Evolutionary conservation across 768 basidiomycete genomes (phyloP), one percentile per base, ranked within the genome.

Genomic region (Amanita brunnescens): DNA sequence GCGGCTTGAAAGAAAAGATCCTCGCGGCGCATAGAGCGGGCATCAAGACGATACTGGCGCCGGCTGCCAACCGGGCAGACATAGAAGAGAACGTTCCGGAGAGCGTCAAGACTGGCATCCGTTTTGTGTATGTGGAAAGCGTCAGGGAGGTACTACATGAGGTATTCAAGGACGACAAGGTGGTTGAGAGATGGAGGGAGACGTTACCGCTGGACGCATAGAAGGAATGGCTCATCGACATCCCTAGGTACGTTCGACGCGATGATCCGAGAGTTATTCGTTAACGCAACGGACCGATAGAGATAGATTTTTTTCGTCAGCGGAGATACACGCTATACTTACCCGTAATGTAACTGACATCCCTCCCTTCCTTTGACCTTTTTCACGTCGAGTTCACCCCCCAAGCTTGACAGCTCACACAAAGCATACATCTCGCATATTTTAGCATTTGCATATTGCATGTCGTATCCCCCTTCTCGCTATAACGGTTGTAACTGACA

Each of bases 31-130:
- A 99, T 63, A 83, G 96, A 14, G 92, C 96, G 1, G 93, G 92
- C 2, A 96, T 98, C 73, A 93, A 87, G 70, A 94, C 86, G 0
- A 87, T 92, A 58, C 66, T 94, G 6, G 87, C 87, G 0, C 91
- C 92, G 0, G 83, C 78, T 23, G 94, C 88, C 2, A 95, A 95
- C 65, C 82, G 85, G 21, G 84, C 90, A 0, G 95, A 98, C 61
- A 94, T 99, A 29, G 92, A 97, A 69, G 92, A 93, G 73, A 98
- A 98, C 62, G 95, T 98, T 0, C 93, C 92, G 0, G 85, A 84
- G 59, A 93, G 91, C 60, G 94, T 97, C 57, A 97, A 97, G 77
- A 84, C 82, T 5, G 95, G 94, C 18, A 93, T 98, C 54, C 79
- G 82, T 43, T 92, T 99, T 57, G 90, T 97, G 54, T 98, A 95